Evolutionary conservation across 257 asterid species (phyloP), one percentile per base, ranked within the genome.

Genomic region (Ophiorrhiza pumila): DNA sequence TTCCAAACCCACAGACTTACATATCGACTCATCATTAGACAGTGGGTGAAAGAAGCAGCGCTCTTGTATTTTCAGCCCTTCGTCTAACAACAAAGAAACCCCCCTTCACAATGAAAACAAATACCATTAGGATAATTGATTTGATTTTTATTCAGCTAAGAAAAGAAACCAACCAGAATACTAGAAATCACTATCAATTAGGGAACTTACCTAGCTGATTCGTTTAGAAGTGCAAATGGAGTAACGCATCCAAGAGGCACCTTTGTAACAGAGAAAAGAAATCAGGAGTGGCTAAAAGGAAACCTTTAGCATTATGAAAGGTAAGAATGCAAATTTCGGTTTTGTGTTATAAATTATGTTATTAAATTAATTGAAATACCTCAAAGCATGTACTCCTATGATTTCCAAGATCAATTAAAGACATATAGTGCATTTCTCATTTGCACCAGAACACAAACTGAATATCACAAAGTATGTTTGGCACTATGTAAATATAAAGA

Each of bases 221-320:
- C 96, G 65, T 94, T 94, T 72, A 90, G 87, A 74, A 91, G 84
- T 22, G 97, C 93, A 76, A 94, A 91, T 34, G 99, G 99, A 78
- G 97, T 94, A 78, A 94, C 96, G 73, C 92, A 90, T 34, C 97
- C 97, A 34, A 87, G 82, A 35, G 97, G 97, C 69, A 94, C 97
- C 97, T 94, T 71, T 80, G 69, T 74, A 79, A 56, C 57, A 76
- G 74, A 60, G 22, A 74, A 73, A 74, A 23, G 57, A 57, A 62
- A 58, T 63, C 25, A 77, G 53, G 65, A 64, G 60, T 68, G 65
- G 75, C 41, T 25, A 69, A 43, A 45, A 55, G 52, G 32, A 37
- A 56, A 32, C 37, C 52, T 56, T 27, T 31, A 56, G 31, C 68
- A 50, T 5, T 27, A 43, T n/a, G 68, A 61, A 66, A 42, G 47